Evolutionary conservation across 108 stramenopile genomes (phyloP).

Genomic region (Ochromonas danica): DNA sequence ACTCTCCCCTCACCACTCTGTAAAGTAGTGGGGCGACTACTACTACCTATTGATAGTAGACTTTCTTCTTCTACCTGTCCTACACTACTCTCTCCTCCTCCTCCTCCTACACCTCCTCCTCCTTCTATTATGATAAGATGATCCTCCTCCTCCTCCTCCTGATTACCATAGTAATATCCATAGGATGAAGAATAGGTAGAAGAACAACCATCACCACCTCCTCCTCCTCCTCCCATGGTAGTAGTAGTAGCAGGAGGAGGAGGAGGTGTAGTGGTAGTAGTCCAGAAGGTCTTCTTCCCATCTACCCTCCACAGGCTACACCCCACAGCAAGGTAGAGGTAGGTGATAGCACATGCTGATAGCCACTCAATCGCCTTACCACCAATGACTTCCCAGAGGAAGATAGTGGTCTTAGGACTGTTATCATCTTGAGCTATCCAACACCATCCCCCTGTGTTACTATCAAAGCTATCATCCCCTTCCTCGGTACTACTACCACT

Average conservation of each 20-base stretch:
- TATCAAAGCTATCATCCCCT: background rate
- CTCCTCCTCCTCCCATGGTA: background rate
- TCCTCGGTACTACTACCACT: background rate
- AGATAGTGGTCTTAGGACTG: background rate
- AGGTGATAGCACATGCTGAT: background rate
- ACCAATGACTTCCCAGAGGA: slow-evolving; percentile 27
- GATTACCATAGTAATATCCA: too few species aligned
- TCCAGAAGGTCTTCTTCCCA: background rate
- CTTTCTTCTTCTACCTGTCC: too few species aligned
- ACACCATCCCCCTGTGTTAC: background rate
- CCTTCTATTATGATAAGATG: too few species aligned
- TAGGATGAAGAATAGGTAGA: background rate
- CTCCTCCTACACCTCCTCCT: background rate
- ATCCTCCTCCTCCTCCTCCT: too few species aligned
- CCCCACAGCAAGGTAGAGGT: background rate
- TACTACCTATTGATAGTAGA: too few species aligned
- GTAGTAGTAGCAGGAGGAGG: too few species aligned
- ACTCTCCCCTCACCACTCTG: too few species aligned
- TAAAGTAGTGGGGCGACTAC: background rate
- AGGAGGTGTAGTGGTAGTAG: background rate
- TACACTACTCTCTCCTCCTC: background rate
- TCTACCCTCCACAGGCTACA: background rate
- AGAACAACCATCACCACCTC: background rate
- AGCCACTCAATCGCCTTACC: slow-evolving; percentile 32
- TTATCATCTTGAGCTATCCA: background rate